Conservation (phyloP, 1,284 basidiomycete genomes). For the Puccinia polysora region DNA sequence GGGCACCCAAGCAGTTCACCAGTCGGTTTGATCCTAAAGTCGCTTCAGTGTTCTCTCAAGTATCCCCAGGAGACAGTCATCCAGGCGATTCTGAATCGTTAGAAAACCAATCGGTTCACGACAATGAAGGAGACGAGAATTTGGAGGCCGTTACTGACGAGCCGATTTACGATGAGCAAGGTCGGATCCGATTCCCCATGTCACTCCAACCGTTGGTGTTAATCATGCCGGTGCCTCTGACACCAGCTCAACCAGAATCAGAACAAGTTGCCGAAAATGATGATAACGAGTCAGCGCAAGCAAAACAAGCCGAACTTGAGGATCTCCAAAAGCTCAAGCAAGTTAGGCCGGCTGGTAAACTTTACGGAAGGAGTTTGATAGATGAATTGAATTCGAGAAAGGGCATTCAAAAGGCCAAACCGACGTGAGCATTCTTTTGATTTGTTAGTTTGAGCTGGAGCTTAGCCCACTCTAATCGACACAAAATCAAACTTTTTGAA, state of each 20-base stretch:
- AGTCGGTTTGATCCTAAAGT: conserved; percentile 43
- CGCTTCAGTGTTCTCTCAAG: conserved; percentile 16
- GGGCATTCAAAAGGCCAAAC: conserved; percentile 29
- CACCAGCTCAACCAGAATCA: conserved; percentile 24
- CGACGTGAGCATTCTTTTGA: conserved; percentile 32
- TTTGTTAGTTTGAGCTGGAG: neutral
- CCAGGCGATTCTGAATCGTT: conserved; percentile 7
- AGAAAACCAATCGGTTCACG: conserved; percentile 1
- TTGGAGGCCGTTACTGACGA: conserved; percentile 4
- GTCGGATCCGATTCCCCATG: conserved; percentile 37
- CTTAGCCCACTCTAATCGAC: neutral
- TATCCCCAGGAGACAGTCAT: neutral
- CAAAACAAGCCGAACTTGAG: conserved; percentile 7
- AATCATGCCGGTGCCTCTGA: conserved; percentile 39
- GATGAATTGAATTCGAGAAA: conserved; percentile 43
- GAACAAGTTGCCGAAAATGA: conserved; percentile 8
- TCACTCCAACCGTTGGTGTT: conserved; percentile 35
- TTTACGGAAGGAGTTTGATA: conserved; percentile 39
- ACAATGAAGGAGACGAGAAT: neutral
- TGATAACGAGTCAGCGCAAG: neutral
- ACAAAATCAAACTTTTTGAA: too few relatives aligned
- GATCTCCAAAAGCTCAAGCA: conserved; percentile 10
- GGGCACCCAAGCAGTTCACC: conserved; percentile 28
- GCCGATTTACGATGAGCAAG: conserved; percentile 35
- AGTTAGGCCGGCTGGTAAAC: conserved; percentile 27